These are phyloP conservation scores for Chalaropsis ovoidea DNA, from an alignment of 2,329 filamentous ascomycete genomes.

Conservation along the genomic window DNA sequence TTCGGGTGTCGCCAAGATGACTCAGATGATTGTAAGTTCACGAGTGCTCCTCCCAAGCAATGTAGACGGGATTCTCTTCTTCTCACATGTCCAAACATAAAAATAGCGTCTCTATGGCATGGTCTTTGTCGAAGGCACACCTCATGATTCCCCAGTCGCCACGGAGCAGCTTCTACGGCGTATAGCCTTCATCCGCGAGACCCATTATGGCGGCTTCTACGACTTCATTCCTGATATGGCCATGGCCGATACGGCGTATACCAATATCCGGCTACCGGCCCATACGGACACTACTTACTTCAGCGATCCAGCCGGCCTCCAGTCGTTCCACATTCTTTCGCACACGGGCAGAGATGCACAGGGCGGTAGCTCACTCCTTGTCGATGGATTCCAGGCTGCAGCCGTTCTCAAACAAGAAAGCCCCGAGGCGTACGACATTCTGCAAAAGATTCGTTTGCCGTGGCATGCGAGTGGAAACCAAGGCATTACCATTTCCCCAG, in stretches of 20 bases:
- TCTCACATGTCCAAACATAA: neutral
- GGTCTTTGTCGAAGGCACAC: slow-evolving; percentile 63
- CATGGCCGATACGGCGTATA: slow-evolving; percentile 85
- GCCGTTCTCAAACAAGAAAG: slow-evolving; percentile 46
- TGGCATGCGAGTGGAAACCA: slow-evolving; percentile 86
- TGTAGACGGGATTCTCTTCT: too few species aligned
- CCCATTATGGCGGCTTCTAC: slow-evolving; percentile 72
- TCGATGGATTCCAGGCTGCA: slow-evolving; percentile 76
- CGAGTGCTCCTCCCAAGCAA: neutral
- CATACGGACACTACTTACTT: slow-evolving; percentile 98
- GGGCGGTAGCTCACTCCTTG: slow-evolving; percentile 70
- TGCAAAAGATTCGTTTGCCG: slow-evolving; percentile 51
- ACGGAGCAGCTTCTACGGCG: slow-evolving; percentile 67
- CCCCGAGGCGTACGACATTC: slow-evolving; percentile 44
- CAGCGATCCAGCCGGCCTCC: slow-evolving; percentile 78
- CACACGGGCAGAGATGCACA: slow-evolving; percentile 35
- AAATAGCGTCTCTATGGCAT: slow-evolving; percentile 59
- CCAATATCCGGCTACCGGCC: slow-evolving; percentile 65
- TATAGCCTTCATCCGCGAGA: slow-evolving; percentile 78
- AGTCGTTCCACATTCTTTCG: slow-evolving; percentile 84
- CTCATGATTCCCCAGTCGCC: slow-evolving; percentile 52
- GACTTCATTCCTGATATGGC: slow-evolving; percentile 86
- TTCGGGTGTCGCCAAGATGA: slow-evolving; percentile 49
- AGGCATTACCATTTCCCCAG: slow-evolving; percentile 68
- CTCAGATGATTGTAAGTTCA: slow-evolving; percentile 51